phyloP scores from a whole-genome alignment of 2,329 filamentous ascomycete species.

The Didymella glomerata region DNA sequence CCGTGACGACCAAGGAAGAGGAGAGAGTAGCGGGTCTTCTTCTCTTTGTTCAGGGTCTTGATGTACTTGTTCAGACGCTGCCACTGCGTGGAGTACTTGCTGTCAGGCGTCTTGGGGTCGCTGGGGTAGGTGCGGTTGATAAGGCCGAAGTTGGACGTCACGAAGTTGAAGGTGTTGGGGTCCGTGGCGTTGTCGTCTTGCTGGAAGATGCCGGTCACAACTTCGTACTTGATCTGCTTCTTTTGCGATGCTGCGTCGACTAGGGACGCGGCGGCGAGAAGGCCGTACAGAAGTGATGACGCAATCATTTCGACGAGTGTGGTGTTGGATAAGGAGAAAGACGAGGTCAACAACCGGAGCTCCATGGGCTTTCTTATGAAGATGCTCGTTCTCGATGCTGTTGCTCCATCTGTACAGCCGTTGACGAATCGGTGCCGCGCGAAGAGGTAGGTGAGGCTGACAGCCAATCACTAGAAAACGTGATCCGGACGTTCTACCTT shows the following conservation, averaged over 20 bases:
- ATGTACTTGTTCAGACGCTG: conserved; percentile 69
- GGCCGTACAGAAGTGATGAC: conserved; percentile 28
- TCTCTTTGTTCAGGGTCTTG: conserved; percentile 60
- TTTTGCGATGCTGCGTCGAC: conserved; percentile 26
- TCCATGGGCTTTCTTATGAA: conserved; percentile 21
- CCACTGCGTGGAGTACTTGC: conserved; percentile 66
- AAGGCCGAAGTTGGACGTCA: conserved; percentile 67
- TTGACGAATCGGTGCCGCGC: conserved; percentile 4
- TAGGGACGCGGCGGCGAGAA: conserved; percentile 30
- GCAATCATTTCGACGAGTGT: conserved; percentile 26
- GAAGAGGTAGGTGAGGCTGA: conserved; percentile 6
- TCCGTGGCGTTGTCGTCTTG: conserved; percentile 68
- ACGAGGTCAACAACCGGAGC: background rate
- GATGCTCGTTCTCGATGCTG: background rate
- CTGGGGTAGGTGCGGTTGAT: conserved; percentile 69
- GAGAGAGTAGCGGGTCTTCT: conserved; percentile 67
- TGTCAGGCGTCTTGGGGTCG: conserved; percentile 53
- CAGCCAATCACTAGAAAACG: conserved; percentile 40
- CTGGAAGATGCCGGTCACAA: conserved; percentile 69
- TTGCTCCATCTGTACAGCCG: conserved; percentile 4
- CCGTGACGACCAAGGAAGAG: conserved; percentile 75
- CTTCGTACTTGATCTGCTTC: conserved; percentile 65
- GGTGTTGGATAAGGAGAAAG: background rate
- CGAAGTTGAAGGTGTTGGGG: conserved; percentile 61
- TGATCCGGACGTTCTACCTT: conserved; percentile 30